Percentiles rank a stretch among this genome's conserved stretches.
Conservation (phyloP, 305 asterid genomes). For the Fraxinus velutina region DNA sequence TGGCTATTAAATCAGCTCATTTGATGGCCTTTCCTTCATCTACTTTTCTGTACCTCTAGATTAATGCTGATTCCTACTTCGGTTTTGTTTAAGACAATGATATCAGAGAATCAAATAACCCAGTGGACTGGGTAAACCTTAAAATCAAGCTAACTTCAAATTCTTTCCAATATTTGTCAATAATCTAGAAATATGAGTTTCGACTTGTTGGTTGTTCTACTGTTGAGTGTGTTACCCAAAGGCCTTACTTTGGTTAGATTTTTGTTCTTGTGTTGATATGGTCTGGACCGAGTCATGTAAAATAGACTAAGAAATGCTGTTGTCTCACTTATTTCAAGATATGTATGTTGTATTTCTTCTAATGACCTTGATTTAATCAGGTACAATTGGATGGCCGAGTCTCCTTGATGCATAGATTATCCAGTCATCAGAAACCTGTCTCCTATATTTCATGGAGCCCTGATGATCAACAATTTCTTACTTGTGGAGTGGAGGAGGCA, state of each 20-base stretch:
- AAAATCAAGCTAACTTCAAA: background rate
- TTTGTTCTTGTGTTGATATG: background rate
- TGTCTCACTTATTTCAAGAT: background rate
- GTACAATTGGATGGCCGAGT: constrained; percentile 48
- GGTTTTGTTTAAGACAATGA: background rate
- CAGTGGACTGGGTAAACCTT: background rate
- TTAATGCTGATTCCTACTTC: background rate
- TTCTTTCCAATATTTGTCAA: background rate
- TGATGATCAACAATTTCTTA: constrained; percentile 63
- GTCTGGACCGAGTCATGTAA: background rate
- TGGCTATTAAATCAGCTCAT: background rate
- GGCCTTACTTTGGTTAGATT: constrained; percentile 3
- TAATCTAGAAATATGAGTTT: background rate
- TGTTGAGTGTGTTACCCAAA: background rate
- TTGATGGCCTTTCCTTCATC: background rate
- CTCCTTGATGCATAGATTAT: constrained; percentile 43
- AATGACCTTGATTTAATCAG: constrained; percentile 32
- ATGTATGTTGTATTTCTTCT: background rate
- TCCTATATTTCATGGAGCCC: constrained; percentile 75
- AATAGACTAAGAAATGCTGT: background rate
- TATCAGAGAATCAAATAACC: background rate
- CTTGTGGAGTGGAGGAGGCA: constrained; percentile 77
- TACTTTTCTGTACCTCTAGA: background rate
- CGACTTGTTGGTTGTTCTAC: background rate
- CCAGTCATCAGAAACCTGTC: constrained; percentile 66